Percentiles rank a stretch among this genome's conserved stretches.
These are phyloP conservation scores for Aspergillus ochraceoroseus DNA, from an alignment of 2,329 filamentous ascomycete species.

Conservation along the genomic window DNA sequence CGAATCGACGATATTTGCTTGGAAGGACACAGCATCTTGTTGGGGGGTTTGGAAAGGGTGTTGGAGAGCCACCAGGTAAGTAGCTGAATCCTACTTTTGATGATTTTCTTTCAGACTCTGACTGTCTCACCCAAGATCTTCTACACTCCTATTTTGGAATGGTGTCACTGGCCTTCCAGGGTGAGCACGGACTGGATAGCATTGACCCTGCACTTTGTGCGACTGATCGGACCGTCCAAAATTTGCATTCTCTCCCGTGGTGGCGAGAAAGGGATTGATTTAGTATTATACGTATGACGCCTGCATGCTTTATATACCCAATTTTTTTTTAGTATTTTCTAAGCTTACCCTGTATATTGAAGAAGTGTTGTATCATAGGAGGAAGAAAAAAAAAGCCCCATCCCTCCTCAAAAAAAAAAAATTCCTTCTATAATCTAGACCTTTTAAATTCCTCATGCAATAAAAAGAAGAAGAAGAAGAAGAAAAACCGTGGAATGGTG, in stretches of 20 bases:
- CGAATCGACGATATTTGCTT: conserved; percentile 72
- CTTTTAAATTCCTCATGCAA: no score
- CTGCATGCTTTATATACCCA: no score
- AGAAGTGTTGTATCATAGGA: no score
- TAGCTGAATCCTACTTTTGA: background rate
- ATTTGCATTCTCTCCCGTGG: conserved; percentile 42
- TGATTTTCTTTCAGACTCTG: background rate
- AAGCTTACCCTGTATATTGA: no score
- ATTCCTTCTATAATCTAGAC: background rate
- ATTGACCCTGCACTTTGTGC: conserved; percentile 75
- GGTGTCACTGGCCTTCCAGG: conserved; percentile 68
- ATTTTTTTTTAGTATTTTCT: no score
- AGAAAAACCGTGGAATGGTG: no score
- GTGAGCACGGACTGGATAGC: conserved; percentile 62
- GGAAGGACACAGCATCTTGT: conserved; percentile 82
- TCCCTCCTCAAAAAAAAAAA: no score
- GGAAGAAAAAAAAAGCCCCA: no score
- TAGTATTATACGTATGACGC: no score
- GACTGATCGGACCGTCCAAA: conserved; percentile 49
- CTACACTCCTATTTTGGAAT: conserved; percentile 88
- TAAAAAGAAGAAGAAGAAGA: no score
- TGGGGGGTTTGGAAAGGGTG: conserved; percentile 72
- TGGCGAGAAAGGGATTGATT: conserved; percentile 23
- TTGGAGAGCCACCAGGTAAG: conserved; percentile 62
- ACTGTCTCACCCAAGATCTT: conserved; percentile 50